Percentiles rank a stretch among this genome's conserved stretches.
phyloP scores from a whole-genome alignment of 176 grass and related monocot genomes.

The Oryza longistaminata region DNA sequence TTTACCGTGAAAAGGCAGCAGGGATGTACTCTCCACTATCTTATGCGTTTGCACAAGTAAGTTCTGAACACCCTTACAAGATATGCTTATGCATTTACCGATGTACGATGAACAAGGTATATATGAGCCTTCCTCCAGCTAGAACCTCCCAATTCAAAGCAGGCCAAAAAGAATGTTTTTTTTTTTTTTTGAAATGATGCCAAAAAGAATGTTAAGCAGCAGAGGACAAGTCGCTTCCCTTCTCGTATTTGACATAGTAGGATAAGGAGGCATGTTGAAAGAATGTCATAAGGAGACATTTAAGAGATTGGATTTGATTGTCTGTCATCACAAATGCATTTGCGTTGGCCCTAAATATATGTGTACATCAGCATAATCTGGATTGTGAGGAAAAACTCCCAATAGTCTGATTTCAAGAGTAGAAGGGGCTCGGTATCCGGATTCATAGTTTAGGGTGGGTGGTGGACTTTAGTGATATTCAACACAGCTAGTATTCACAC shows the following conservation, averaged over 20 bases:
- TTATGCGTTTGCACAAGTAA: constrained; percentile 77
- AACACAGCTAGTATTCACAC: background rate
- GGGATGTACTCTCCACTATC: constrained; percentile 76
- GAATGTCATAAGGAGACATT: background rate
- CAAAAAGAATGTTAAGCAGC: background rate
- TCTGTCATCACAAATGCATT: background rate
- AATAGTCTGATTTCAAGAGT: background rate
- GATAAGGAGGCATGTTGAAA: background rate
- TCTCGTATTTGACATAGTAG: no score
- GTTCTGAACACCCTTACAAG: constrained; percentile 14
- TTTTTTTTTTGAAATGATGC: background rate
- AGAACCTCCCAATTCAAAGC: background rate
- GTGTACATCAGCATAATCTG: background rate
- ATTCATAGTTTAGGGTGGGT: background rate
- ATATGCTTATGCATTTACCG: background rate
- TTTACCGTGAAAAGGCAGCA: constrained; percentile 76
- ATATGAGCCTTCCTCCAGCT: background rate
- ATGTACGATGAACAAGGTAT: background rate
- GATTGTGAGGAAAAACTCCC: background rate
- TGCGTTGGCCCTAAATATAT: background rate
- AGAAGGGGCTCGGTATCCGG: background rate
- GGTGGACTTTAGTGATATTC: background rate
- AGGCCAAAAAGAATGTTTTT: background rate
- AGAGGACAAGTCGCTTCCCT: background rate
- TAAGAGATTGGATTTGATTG: background rate